phyloP scores from a whole-genome alignment of 805 yeast genomes.

The Sporopachydermia lactativora region DNA sequence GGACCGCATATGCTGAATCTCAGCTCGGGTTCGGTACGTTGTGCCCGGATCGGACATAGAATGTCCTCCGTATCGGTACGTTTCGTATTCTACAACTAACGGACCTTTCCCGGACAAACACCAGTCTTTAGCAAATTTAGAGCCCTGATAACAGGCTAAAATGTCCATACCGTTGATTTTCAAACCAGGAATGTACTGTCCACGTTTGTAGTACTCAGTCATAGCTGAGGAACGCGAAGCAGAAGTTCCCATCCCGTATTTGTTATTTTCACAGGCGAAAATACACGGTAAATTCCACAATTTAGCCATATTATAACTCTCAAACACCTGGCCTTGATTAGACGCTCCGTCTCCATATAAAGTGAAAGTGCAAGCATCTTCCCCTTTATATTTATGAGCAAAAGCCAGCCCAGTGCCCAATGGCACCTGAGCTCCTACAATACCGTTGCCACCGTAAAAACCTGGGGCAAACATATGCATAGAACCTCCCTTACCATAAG shows the following conservation, averaged over 20 bases:
- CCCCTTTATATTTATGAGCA: slow-evolving; percentile 88
- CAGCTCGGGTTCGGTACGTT: slow-evolving; percentile 99
- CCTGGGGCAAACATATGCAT: slow-evolving; percentile 97
- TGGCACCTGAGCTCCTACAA: slow-evolving; percentile 98
- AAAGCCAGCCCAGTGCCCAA: slow-evolving; percentile 97
- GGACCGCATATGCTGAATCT: slow-evolving; percentile 98
- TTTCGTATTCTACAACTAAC: slow-evolving; percentile 88
- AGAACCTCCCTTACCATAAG: slow-evolving; percentile 98
- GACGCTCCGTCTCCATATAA: slow-evolving; percentile 99
- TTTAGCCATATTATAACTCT: slow-evolving; percentile 97
- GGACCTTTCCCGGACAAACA: slow-evolving; percentile 90
- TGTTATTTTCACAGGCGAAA: slow-evolving; percentile 97
- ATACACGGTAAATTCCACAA: slow-evolving; percentile 93
- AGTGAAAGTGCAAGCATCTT: slow-evolving; percentile 63
- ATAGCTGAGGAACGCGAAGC: slow-evolving; percentile 94
- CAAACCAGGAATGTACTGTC: slow-evolving; percentile 97
- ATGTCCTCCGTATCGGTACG: slow-evolving; percentile 99
- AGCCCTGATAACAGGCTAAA: slow-evolving; percentile 88
- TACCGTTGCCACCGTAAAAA: slow-evolving; percentile 98
- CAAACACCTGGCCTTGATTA: slow-evolving; percentile 98
- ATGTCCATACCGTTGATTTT: slow-evolving; percentile 99
- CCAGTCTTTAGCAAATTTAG: slow-evolving; percentile 96
- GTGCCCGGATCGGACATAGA: slow-evolving; percentile 99
- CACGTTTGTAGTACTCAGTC: slow-evolving; percentile 96
- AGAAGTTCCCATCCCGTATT: slow-evolving; percentile 99